phyloP scores from a whole-genome alignment of 371 early-diverging fungal genomes.

The Polyrhizophydium stewartii region DNA sequence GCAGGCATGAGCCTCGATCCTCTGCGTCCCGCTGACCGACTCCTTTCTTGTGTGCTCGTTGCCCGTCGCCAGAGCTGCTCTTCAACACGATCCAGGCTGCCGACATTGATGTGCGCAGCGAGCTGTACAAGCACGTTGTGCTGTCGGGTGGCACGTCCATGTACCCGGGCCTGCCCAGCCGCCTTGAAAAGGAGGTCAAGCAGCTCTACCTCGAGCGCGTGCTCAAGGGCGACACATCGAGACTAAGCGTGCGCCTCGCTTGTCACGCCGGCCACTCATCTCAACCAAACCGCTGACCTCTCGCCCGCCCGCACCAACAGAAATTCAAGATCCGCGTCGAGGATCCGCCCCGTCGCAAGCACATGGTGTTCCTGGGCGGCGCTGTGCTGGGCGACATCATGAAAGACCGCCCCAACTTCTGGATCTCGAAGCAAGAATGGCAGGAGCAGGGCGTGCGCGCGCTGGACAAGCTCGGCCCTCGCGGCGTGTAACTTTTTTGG shows the following conservation, averaged over 20 bases:
- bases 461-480: conserved; percentile 56
- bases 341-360: conserved; percentile 96
- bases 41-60: not conserved
- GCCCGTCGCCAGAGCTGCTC: conserved; percentile 66
- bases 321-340: conserved; percentile 97
- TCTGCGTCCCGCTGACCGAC: too few species aligned
- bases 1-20: too few species aligned
- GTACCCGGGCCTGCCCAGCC: conserved; percentile 95
- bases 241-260: conserved; percentile 65
- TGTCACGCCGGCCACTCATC: not conserved
- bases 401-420: conserved; percentile 86
- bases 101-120: conserved; percentile 88
- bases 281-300: not conserved
- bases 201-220: conserved; percentile 89
- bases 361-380: conserved; percentile 97
- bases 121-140: conserved; percentile 94
- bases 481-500: not conserved
- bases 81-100: conserved; percentile 88
- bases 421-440: conserved; percentile 95
- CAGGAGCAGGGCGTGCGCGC: conserved; percentile 84
- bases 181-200: conserved; percentile 96
- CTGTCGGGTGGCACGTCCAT: conserved; percentile 97
- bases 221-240: conserved; percentile 75
- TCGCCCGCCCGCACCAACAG: conserved; percentile 31
- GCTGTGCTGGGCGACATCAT: conserved; percentile 95